phyloP scores from a whole-genome alignment of 768 basidiomycete species.

The Strobilomyces dryophilus region DNA sequence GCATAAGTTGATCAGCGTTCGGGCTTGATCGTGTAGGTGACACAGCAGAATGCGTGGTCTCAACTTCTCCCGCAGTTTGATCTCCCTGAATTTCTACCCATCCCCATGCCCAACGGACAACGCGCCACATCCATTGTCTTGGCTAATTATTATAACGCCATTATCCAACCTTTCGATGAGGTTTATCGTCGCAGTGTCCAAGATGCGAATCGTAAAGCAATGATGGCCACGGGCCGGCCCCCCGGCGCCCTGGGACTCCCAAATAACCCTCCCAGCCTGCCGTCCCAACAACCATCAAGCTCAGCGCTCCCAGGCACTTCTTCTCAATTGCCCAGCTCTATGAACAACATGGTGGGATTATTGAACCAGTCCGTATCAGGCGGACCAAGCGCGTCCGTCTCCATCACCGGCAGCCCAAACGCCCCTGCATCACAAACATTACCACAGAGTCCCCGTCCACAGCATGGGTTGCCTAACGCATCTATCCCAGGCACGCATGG shows the following conservation, averaged over 20 bases:
- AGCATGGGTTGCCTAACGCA: constrained; percentile 19
- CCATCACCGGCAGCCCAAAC: constrained; percentile 24
- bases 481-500: constrained; percentile 23
- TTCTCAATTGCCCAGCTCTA: constrained; percentile 20
- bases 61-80: constrained; percentile 52
- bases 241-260: constrained; percentile 10
- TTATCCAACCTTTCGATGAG: constrained; percentile 73
- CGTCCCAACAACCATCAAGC: constrained; percentile 15
- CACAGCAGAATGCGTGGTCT: constrained; percentile 53
- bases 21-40: constrained; percentile 35
- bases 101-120: constrained; percentile 43
- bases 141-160: constrained; percentile 53
- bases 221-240: constrained; percentile 39
- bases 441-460: constrained; percentile 30
- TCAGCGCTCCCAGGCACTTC: constrained; percentile 10
- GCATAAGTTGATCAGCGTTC: constrained; percentile 8
- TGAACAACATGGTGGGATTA: constrained; percentile 22
- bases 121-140: constrained; percentile 49
- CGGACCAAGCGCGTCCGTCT: constrained; percentile 16
- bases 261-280: constrained; percentile 19
- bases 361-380: constrained; percentile 23
- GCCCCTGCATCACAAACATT: constrained; percentile 23
- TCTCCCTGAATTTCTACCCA: constrained; percentile 53
- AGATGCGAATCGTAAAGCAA: constrained; percentile 55
- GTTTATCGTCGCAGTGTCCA: constrained; percentile 57